Percentiles rank a stretch among this genome's conserved stretches.
phyloP scores from a whole-genome alignment of 169 alveolate genomes.

The Prorocentrum cordatum region DNA sequence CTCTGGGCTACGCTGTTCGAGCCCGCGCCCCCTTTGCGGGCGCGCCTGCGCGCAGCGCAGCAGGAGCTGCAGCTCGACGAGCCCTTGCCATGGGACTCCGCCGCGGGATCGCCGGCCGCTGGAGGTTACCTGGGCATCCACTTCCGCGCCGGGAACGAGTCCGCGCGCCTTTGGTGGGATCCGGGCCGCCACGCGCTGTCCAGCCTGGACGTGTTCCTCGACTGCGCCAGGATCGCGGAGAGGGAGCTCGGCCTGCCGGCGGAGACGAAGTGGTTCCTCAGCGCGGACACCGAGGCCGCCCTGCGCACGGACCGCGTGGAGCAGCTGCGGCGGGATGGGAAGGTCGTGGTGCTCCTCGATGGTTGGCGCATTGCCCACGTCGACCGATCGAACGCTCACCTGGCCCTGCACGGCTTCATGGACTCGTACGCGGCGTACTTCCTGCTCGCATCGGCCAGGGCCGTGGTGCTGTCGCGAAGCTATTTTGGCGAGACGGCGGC shows the following conservation, averaged over 20 bases:
- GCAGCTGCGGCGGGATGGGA: not conserved
- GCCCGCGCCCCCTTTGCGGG: conserved; percentile 12
- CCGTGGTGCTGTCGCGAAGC: conserved; percentile 21
- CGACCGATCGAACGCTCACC: conserved; percentile 38
- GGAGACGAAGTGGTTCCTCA: conserved; percentile 25
- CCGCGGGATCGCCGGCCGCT: not conserved
- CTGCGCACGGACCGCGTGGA: not conserved
- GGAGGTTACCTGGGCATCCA: conserved; percentile 21
- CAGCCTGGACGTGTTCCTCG: not conserved
- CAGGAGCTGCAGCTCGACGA: no score
- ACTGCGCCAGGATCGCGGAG: conserved; percentile 1
- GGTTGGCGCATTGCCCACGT: conserved; percentile 43
- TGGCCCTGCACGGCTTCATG: conserved; percentile 35
- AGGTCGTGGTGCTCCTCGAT: not conserved
- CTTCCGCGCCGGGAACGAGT: conserved; percentile 67
- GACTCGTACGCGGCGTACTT: conserved; percentile 43
- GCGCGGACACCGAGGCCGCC: conserved; percentile 23
- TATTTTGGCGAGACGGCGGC: conserved; percentile 62
- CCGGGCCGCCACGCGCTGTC: conserved; percentile 23
- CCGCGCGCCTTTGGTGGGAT: conserved; percentile 57
- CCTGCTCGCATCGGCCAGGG: conserved; percentile 38
- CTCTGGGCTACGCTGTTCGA: conserved; percentile 30
- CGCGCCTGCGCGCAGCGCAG: not conserved
- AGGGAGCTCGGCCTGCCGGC: not conserved
- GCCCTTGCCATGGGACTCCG: no score